phyloP scores from a whole-genome alignment of 306 rosid genomes.

The Senna siamea region DNA sequence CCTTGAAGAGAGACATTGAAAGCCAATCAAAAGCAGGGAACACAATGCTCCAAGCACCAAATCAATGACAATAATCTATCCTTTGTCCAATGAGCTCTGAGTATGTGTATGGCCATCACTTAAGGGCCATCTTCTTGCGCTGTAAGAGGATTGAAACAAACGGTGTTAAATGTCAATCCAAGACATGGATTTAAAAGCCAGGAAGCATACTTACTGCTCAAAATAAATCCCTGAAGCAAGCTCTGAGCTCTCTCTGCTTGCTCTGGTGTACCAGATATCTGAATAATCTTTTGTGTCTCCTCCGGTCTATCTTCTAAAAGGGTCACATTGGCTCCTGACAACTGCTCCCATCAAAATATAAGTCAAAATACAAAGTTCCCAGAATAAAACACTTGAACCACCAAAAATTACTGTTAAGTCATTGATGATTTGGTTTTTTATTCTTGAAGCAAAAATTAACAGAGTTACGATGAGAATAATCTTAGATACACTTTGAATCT shows the following conservation, averaged over 20 bases:
- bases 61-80: conserved; percentile 22
- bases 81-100: conserved; percentile 33
- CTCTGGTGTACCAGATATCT: conserved; percentile 92
- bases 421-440: not conserved
- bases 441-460: not conserved
- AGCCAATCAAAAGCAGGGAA: conserved; percentile 41
- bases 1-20: conserved; percentile 29
- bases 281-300: conserved; percentile 73
- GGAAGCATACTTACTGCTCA: conserved; percentile 73
- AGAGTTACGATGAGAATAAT: not conserved
- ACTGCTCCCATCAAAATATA: conserved; percentile 52
- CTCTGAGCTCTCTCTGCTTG: conserved; percentile 99
- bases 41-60: conserved; percentile 42
- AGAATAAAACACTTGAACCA: not conserved
- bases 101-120: conserved; percentile 27
- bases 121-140: conserved; percentile 98
- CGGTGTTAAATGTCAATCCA: conserved; percentile 20
- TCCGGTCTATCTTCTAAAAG: conserved; percentile 90
- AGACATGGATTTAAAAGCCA: conserved; percentile 3
- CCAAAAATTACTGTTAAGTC: not conserved
- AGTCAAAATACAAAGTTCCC: conserved; percentile 27
- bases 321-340: conserved; percentile 93
- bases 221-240: conserved; percentile 94
- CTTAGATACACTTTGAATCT: conserved; percentile 6
- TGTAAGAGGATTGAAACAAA: conserved; percentile 42